These are phyloP conservation scores for Populus pruinosa DNA, from an alignment of 345 rosid species.

Conservation along the genomic window DNA sequence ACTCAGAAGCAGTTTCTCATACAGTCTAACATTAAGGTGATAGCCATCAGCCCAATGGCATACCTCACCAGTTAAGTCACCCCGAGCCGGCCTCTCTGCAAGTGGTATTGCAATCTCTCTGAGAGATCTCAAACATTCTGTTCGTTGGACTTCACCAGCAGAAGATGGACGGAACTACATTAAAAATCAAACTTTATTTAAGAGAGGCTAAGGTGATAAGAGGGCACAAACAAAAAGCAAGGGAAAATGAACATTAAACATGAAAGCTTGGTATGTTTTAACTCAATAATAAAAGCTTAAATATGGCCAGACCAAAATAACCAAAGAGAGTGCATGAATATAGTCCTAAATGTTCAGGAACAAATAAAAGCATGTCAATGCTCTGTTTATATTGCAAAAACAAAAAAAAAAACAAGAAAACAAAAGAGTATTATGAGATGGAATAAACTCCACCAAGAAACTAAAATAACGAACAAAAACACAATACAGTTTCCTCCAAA, in stretches of 20 bases:
- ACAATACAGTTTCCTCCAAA: too few species aligned
- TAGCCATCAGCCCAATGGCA: slow-evolving; percentile 99
- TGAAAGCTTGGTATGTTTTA: too few species aligned
- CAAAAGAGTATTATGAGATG: too few species aligned
- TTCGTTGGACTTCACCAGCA: slow-evolving; percentile 82
- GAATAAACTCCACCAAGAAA: too few species aligned
- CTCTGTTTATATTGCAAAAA: too few species aligned
- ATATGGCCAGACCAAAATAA: too few species aligned
- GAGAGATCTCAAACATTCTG: slow-evolving; percentile 86
- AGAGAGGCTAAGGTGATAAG: background rate
- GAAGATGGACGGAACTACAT: slow-evolving; percentile 75
- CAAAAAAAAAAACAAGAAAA: too few species aligned
- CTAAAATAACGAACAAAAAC: too few species aligned
- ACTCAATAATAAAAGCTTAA: too few species aligned
- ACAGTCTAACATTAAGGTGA: slow-evolving; percentile 82
- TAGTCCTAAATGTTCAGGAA: too few species aligned
- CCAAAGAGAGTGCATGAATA: too few species aligned
- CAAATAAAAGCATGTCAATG: too few species aligned
- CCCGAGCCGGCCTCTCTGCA: slow-evolving; percentile 97
- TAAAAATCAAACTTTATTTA: slow-evolving; percentile 3
- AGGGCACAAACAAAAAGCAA: background rate
- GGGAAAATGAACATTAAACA: background rate
- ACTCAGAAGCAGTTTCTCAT: slow-evolving; percentile 85
- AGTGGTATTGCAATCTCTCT: slow-evolving; percentile 83
- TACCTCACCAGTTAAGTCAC: slow-evolving; percentile 97